These are phyloP conservation scores for Paracamarosporium sp. DNA, from an alignment of 2,329 filamentous ascomycete species.

Conservation along the genomic window DNA sequence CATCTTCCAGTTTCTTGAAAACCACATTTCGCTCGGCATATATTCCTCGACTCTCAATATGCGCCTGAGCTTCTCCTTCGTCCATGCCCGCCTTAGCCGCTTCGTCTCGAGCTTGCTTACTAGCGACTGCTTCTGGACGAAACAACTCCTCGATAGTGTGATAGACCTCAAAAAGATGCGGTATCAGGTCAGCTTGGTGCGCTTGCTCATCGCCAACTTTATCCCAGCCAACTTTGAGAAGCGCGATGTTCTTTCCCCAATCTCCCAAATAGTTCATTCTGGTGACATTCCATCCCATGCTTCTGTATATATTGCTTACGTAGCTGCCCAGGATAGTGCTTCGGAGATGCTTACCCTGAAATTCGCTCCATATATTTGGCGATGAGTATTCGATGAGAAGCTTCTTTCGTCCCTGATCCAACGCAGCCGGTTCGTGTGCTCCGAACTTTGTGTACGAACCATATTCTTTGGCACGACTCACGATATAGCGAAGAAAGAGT, in stretches of 20 bases:
- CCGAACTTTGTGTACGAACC: slow-evolving; percentile 59
- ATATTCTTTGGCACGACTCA: slow-evolving; percentile 60
- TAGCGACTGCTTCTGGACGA: slow-evolving; percentile 64
- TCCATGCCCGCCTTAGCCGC: slow-evolving; percentile 61
- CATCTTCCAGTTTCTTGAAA: slow-evolving; percentile 75
- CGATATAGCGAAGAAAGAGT: slow-evolving; percentile 69
- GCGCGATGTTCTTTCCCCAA: slow-evolving; percentile 70
- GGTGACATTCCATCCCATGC: slow-evolving; percentile 66
- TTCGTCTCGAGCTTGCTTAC: slow-evolving; percentile 60
- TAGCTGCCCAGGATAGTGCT: slow-evolving; percentile 72
- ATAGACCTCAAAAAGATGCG: slow-evolving; percentile 75
- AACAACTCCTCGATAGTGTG: slow-evolving; percentile 68
- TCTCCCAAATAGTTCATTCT: slow-evolving; percentile 72
- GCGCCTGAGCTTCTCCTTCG: slow-evolving; percentile 30
- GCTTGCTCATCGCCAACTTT: slow-evolving; percentile 71
- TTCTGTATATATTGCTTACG: slow-evolving; percentile 65
- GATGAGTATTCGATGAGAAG: slow-evolving; percentile 75
- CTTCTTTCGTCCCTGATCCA: slow-evolving; percentile 60
- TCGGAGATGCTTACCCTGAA: slow-evolving; percentile 70
- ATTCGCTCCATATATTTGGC: slow-evolving; percentile 77
- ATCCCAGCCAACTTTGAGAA: slow-evolving; percentile 70
- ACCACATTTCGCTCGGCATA: slow-evolving; percentile 54
- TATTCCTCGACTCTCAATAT: slow-evolving; percentile 39
- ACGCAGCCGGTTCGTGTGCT: slow-evolving; percentile 58
- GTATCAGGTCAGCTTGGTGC: slow-evolving; percentile 69